phyloP scores from a whole-genome alignment of 345 rosid genomes.

The Citropsis articulata region DNA sequence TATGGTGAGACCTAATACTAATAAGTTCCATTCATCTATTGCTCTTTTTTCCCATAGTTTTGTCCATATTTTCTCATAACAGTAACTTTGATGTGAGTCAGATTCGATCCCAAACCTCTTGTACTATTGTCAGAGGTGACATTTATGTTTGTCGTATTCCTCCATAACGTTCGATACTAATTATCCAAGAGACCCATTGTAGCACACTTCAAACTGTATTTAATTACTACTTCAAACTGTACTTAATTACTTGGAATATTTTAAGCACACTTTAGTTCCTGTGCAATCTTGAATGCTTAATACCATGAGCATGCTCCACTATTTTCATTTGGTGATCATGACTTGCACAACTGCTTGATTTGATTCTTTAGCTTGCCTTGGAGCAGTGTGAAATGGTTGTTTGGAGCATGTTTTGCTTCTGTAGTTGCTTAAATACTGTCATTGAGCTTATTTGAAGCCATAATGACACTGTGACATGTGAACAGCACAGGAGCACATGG shows the following conservation, averaged over 20 bases:
- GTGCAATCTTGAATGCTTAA: not conserved
- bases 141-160: not conserved
- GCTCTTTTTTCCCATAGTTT: not conserved
- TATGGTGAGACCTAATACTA: constrained; percentile 30
- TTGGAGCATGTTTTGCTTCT: not conserved
- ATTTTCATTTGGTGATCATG: not conserved
- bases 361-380: not conserved
- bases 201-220: not conserved
- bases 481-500: not conserved
- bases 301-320: not conserved
- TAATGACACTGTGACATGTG: no score
- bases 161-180: not conserved
- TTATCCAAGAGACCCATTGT: not conserved
- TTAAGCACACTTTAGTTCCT: not conserved
- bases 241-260: not conserved
- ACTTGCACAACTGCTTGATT: not conserved
- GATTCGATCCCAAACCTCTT: not conserved
- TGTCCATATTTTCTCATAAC: not conserved
- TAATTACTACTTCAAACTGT: no score
- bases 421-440: not conserved
- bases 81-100: not conserved
- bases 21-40: not conserved
- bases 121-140: not conserved
- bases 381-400: not conserved
- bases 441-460: not conserved